These are phyloP conservation scores for Nematocida major DNA, from an alignment of 371 early-diverging fungal species.

Conservation along the genomic window DNA sequence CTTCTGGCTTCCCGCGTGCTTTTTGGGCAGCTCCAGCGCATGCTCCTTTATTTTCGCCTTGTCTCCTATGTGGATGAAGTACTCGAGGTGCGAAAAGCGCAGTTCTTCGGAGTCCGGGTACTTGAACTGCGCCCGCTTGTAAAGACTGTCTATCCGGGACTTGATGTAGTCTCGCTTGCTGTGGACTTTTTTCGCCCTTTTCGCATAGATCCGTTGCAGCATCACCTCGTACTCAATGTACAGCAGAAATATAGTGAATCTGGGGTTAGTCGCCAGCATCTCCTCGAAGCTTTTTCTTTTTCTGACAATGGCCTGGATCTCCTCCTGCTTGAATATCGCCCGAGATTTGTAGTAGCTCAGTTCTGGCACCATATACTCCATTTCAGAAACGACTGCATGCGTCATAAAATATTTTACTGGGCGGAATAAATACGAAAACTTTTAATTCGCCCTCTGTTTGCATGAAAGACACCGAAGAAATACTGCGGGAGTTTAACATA, in stretches of 20 bases:
- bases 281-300: conserved; percentile 43
- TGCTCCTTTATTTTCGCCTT: background rate
- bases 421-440: background rate
- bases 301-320: conserved; percentile 16
- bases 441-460: conserved; percentile 11
- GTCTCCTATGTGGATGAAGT: background rate
- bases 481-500: conserved; percentile 22
- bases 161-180: conserved; percentile 15
- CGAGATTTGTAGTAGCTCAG: conserved; percentile 22
- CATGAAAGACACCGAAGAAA: conserved; percentile 34
- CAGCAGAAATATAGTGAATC: conserved; percentile 19
- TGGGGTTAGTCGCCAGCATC: background rate
- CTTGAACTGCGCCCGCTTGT: conserved; percentile 8
- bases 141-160: conserved; percentile 16
- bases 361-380: conserved; percentile 37
- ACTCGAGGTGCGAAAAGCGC: conserved; percentile 27
- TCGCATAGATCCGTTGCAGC: conserved; percentile 18
- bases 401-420: background rate
- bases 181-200: conserved; percentile 8
- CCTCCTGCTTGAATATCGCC: conserved; percentile 7
- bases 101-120: background rate
- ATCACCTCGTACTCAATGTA: conserved; percentile 41
- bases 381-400: background rate
- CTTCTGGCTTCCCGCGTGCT: background rate
- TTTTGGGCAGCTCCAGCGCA: conserved; percentile 21